A percentile compares a stretch with the other conserved stretches of the same genome.
These are phyloP conservation scores for Cladophialophora carrionii DNA, from an alignment of 2,329 filamentous ascomycete genomes.

Conservation along the genomic window DNA sequence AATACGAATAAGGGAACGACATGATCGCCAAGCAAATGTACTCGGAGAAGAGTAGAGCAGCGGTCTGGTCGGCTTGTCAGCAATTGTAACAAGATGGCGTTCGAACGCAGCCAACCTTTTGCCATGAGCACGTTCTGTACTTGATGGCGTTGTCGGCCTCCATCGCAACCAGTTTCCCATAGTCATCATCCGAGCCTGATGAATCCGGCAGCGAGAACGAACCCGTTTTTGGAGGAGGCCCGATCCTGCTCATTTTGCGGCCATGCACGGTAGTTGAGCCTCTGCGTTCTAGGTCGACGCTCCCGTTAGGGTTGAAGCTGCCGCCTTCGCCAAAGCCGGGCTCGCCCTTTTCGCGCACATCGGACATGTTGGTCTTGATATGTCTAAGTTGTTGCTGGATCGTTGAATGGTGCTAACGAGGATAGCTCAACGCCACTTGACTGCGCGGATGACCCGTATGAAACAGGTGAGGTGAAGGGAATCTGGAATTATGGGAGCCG, in stretches of 20 bases:
- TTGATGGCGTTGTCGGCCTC: constrained; percentile 81
- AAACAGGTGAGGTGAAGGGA: constrained; percentile 38
- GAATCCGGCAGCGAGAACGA: constrained; percentile 27
- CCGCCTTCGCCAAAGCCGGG: constrained; percentile 21
- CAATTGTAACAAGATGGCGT: not conserved
- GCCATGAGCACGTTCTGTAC: constrained; percentile 92
- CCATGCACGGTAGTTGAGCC: constrained; percentile 32
- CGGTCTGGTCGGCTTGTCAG: constrained; percentile 61
- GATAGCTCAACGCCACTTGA: constrained; percentile 39
- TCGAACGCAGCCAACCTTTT: constrained; percentile 62
- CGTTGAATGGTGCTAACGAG: not conserved
- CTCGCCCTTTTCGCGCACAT: constrained; percentile 29
- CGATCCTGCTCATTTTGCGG: constrained; percentile 38
- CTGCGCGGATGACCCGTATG: constrained; percentile 36
- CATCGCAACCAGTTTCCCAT: constrained; percentile 66
- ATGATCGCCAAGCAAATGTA: constrained; percentile 94
- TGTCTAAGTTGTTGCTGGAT: not conserved
- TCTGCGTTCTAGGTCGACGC: constrained; percentile 31
- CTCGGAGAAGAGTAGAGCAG: constrained; percentile 86
- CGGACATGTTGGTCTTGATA: constrained; percentile 31
- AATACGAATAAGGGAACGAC: constrained; percentile 95
- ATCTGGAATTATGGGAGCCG: constrained; percentile 26
- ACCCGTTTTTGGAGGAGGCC: constrained; percentile 30
- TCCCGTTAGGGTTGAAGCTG: constrained; percentile 19
- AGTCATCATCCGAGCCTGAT: constrained; percentile 48